These are phyloP conservation scores for Tetramitus jugosus DNA, from an alignment of 208 protist genomes.

Conservation along the genomic window DNA sequence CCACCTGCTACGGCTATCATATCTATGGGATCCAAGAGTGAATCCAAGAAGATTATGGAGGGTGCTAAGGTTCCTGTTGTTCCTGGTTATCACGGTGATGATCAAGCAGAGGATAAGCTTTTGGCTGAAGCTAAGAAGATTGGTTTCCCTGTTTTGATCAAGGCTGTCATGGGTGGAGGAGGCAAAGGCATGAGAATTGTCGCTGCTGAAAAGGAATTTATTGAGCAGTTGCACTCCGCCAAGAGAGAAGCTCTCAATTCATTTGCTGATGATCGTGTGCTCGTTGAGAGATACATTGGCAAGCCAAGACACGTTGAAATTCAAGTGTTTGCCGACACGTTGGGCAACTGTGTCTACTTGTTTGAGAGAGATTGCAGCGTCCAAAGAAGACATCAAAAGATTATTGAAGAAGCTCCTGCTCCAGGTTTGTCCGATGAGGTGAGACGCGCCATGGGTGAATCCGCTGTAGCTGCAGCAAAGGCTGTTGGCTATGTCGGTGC, in stretches of 20 bases:
- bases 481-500: slow-evolving; percentile 81
- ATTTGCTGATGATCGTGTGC: slow-evolving; percentile 80
- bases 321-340: slow-evolving; percentile 82
- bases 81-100: slow-evolving; percentile 70
- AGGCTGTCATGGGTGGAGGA: slow-evolving; percentile 72
- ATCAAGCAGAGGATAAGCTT: slow-evolving; percentile 50
- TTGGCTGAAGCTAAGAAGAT: slow-evolving; percentile 53
- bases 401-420: slow-evolving; percentile 78
- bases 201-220: slow-evolving; percentile 43
- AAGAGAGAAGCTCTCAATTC: slow-evolving; percentile 69
- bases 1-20: slow-evolving; percentile 74
- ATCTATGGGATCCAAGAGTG: slow-evolving; percentile 84
- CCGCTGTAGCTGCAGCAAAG: slow-evolving; percentile 58
- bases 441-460: slow-evolving; percentile 61
- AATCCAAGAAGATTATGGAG: slow-evolving; percentile 76
- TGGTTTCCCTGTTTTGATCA: slow-evolving; percentile 91
- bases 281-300: slow-evolving; percentile 83
- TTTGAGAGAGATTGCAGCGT: slow-evolving; percentile 82
- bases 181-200: slow-evolving; percentile 77
- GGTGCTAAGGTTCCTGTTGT: slow-evolving; percentile 74
- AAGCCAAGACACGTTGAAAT: slow-evolving; percentile 78
- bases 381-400: slow-evolving; percentile 88
- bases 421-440: slow-evolving; percentile 49
- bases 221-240: slow-evolving; percentile 49
- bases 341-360: slow-evolving; percentile 76